phyloP scores from a whole-genome alignment of 345 rosid genomes.

The Eucalyptus curtisii region DNA sequence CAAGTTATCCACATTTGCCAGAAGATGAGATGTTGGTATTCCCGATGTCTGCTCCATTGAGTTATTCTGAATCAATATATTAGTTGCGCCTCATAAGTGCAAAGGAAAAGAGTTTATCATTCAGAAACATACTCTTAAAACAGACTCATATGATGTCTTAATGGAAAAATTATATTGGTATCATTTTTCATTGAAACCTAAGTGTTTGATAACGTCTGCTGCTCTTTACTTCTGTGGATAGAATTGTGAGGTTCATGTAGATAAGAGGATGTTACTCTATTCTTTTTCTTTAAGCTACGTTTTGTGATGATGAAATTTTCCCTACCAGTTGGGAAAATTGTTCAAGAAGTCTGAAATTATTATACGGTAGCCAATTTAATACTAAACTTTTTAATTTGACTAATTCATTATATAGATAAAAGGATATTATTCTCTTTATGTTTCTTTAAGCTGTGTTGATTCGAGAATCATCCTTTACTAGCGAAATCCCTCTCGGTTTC shows the following conservation, averaged over 20 bases:
- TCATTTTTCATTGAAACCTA: not conserved
- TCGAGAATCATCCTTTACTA: not conserved
- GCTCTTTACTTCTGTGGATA: not conserved
- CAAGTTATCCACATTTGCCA: not conserved
- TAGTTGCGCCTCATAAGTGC: not conserved
- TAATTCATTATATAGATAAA: not conserved
- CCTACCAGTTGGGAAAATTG: not conserved
- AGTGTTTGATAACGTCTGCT: not conserved
- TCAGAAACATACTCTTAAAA: not conserved
- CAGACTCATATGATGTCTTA: not conserved
- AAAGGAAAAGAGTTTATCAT: not conserved
- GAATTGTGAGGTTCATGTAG: not conserved
- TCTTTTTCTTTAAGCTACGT: not conserved
- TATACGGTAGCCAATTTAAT: not conserved
- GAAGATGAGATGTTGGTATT: not conserved
- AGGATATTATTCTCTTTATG: not conserved
- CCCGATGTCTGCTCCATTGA: not conserved
- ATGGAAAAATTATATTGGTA: not conserved
- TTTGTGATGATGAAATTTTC: not conserved
- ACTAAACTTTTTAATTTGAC: not conserved
- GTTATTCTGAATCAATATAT: not conserved
- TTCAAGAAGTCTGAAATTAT: not conserved
- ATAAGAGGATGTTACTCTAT: not conserved
- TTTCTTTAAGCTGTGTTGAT: not conserved
- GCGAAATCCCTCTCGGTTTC: not conserved